These are phyloP conservation scores for Nakazawaea populi DNA, from an alignment of 805 yeast species.

Conservation along the genomic window DNA sequence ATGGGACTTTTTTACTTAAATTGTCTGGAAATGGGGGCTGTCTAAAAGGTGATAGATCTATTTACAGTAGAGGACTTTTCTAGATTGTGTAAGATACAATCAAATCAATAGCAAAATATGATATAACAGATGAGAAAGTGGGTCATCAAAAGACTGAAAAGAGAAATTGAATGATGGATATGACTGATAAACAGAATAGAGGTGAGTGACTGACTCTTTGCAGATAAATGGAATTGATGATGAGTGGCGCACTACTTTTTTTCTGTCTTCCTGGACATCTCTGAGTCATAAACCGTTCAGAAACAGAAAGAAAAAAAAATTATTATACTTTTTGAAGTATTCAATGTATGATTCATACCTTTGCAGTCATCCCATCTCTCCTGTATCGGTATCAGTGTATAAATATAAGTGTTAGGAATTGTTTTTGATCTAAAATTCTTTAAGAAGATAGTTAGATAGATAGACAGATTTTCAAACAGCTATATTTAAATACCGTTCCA, in stretches of 20 bases:
- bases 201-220: no score
- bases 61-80: no score
- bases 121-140: no score
- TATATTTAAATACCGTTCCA: neutral
- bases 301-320: neutral
- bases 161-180: no score
- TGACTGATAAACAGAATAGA: no score
- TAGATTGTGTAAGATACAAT: no score
- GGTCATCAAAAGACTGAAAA: no score
- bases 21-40: no score
- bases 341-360: neutral
- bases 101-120: no score
- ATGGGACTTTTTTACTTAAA: neutral
- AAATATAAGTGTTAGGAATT: neutral
- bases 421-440: neutral
- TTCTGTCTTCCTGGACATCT: neutral
- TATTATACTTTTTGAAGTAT: neutral
- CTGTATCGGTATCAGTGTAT: neutral
- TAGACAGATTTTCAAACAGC: neutral
- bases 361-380: neutral
- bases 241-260: no score
- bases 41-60: no score
- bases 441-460: constrained; percentile 1
- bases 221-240: no score
- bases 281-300: neutral